Conservation (phyloP, 768 basidiomycete genomes). For the Tephrocybe sp. region DNA sequence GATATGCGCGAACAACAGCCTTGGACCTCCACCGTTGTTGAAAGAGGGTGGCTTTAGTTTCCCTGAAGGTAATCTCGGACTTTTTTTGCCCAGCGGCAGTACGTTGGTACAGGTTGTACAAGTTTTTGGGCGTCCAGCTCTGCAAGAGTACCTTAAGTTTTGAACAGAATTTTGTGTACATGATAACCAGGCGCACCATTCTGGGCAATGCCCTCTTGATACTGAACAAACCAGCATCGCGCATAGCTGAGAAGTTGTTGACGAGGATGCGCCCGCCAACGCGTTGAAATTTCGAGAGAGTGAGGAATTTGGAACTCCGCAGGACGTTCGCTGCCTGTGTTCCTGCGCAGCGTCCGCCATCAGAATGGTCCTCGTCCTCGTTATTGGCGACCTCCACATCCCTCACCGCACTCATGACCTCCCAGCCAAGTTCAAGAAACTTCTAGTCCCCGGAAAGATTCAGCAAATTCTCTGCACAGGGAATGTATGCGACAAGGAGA, state of each 20-base stretch:
- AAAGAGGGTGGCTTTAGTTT: conserved; percentile 65
- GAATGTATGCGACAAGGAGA: conserved; percentile 96
- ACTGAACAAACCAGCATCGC: conserved; percentile 36
- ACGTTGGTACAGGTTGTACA: conserved; percentile 88
- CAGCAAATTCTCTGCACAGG: conserved; percentile 98
- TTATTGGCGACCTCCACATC: conserved; percentile 97
- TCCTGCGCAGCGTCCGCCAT: conserved; percentile 7
- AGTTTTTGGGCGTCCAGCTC: conserved; percentile 89
- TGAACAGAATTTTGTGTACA: neutral
- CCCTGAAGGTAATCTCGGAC: conserved; percentile 59
- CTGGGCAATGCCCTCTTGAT: conserved; percentile 66
- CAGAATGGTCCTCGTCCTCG: conserved; percentile 88
- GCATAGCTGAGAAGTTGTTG: conserved; percentile 28
- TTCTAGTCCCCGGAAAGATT: conserved; percentile 94
- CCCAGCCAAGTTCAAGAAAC: conserved; percentile 95
- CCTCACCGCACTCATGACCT: conserved; percentile 89
- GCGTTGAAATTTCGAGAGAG: conserved; percentile 11
- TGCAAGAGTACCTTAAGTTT: conserved; percentile 37
- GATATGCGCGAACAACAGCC: conserved; percentile 86
- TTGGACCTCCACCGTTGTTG: conserved; percentile 92
- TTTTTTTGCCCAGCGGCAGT: conserved; percentile 50
- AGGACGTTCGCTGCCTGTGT: neutral
- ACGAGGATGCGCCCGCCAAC: neutral
- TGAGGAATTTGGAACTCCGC: conserved; percentile 5
- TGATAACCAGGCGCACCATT: conserved; percentile 55